Percentiles rank a stretch among this genome's conserved stretches.
phyloP scores from a whole-genome alignment of 179 eudicot genomes.

The Vitellaria paradoxa region DNA sequence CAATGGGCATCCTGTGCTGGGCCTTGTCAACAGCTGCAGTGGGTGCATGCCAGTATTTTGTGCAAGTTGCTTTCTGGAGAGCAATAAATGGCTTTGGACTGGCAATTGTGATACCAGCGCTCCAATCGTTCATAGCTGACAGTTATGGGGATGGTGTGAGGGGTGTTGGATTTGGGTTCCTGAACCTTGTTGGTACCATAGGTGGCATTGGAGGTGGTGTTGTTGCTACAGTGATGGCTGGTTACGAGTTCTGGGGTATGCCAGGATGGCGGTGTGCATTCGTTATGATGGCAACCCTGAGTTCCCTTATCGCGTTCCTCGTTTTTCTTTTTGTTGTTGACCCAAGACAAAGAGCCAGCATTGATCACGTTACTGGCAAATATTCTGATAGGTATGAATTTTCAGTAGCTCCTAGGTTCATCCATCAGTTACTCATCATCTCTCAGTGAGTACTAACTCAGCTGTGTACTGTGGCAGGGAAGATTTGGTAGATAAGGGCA shows the following conservation, averaged over 20 bases:
- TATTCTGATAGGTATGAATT: constrained; percentile 47
- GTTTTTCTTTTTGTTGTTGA: constrained; percentile 78
- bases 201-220: constrained; percentile 96
- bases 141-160: constrained; percentile 70
- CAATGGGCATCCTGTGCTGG: constrained; percentile 84
- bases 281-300: constrained; percentile 62
- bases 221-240: constrained; percentile 86
- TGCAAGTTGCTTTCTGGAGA: constrained; percentile 84
- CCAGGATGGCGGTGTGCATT: constrained; percentile 93
- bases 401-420: background rate
- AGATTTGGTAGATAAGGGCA: constrained; percentile 37
- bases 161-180: constrained; percentile 86
- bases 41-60: constrained; percentile 69
- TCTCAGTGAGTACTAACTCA: background rate
- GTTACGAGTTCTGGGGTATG: constrained; percentile 63
- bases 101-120: constrained; percentile 91
- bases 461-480: constrained; percentile 38
- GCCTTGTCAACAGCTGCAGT: constrained; percentile 92
- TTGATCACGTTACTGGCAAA: constrained; percentile 25
- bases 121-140: constrained; percentile 93
- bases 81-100: constrained; percentile 90
- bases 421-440: background rate
- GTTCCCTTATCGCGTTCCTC: constrained; percentile 61
- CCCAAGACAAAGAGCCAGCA: constrained; percentile 39
- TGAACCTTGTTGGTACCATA: constrained; percentile 70